These are phyloP conservation scores for Citrus cavaleriei DNA, from an alignment of 345 rosid genomes.

Conservation along the genomic window DNA sequence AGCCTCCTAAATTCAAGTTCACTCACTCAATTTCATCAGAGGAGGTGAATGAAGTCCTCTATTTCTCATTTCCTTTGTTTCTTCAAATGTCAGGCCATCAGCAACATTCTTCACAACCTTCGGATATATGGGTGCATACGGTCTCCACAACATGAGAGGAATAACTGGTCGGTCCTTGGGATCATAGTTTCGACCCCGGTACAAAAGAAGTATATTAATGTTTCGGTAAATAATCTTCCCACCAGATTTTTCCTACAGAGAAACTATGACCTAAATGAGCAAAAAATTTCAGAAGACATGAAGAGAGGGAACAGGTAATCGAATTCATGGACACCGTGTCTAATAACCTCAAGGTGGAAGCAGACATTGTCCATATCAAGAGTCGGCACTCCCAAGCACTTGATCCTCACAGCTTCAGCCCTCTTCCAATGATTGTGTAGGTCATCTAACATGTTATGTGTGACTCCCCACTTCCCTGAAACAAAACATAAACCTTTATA, in stretches of 20 bases:
- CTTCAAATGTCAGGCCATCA: conserved; percentile 79
- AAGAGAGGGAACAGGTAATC: neutral
- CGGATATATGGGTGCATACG: conserved; percentile 81
- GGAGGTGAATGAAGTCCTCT: conserved; percentile 57
- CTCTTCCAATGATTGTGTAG: conserved; percentile 88
- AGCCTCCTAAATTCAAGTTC: neutral
- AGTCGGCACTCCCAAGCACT: conserved; percentile 90
- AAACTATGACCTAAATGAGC: conserved; percentile 31
- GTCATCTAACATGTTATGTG: conserved; percentile 93
- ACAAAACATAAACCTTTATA: neutral
- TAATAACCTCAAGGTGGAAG: conserved; percentile 77
- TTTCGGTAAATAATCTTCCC: conserved; percentile 62
- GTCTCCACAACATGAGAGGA: conserved; percentile 94
- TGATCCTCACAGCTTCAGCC: conserved; percentile 89
- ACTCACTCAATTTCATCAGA: conserved; percentile 73
- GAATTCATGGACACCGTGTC: neutral
- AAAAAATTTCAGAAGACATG: neutral
- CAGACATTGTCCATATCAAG: conserved; percentile 89
- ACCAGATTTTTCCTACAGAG: conserved; percentile 72
- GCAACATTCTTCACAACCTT: conserved; percentile 70
- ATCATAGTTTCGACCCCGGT: conserved; percentile 75
- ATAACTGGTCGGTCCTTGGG: conserved; percentile 57
- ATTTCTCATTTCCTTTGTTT: conserved; percentile 80
- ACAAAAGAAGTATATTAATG: conserved; percentile 66
- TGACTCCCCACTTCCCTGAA: conserved; percentile 78